Base-by-base conservation (phyloP, 2,329 filamentous ascomycete species). In the Fusarium proliferatum region DNA sequence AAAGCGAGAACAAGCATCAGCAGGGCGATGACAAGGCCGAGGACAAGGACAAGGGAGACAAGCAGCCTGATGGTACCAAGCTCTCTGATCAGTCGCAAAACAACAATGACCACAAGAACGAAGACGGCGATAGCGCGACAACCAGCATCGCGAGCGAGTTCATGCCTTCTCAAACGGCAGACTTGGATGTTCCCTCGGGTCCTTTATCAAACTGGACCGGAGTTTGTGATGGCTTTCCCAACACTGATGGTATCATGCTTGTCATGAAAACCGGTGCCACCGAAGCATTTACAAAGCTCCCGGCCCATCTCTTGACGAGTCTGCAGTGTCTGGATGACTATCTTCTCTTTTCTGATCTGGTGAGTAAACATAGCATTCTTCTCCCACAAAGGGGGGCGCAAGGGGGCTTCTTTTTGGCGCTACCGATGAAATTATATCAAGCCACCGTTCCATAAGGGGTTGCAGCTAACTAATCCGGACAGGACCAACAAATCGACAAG, bases 241-340 rank as follows among this genome's bases (percentile, higher is more conserved):
- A 83, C 61, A 83, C 82, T 42, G 80, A 84, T 36, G 83, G 84
- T 67, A 81, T 88, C 49, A 81, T 86, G 38, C 80, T 90, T 34
- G 83, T 90, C 63, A 86, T 91, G 81, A 90, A 90, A 80, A 90
- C 89, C 3, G 88, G 88, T 51, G 87, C 88, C 6, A 88, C 87
- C 48, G 88, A 90, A 76, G 82, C 86, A 17, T 87, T 84, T 73
- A 84, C 87, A 33, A 87, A 87, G 70, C 78, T 91, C 8, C 88
- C 88, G 12, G 87, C 86, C 5, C 88, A 90, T 66, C 81, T 90
- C 28, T 80, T 89, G 64, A 89, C 88, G 5, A 85, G 85, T 16
- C 79, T 89, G 61, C 85, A 84, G 64, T 90, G 88, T 74, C 80
- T 88, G n/a, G 82, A 84, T 42, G 86, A 91, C 73, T 85, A 87